phyloP scores from a whole-genome alignment of 2,329 filamentous ascomycete genomes.

The Botryotinia calthae region DNA sequence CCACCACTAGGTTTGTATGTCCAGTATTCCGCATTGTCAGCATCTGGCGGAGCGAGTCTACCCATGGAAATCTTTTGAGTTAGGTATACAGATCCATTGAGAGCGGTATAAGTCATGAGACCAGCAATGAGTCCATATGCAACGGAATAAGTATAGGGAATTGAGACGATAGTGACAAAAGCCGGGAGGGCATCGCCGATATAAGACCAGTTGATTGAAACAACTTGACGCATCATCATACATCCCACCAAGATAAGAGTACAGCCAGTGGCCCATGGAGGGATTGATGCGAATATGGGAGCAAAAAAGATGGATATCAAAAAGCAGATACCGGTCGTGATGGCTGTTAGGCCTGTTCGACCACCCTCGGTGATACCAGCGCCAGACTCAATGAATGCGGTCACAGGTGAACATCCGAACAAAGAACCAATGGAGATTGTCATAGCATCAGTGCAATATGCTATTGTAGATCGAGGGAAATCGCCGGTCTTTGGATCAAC shows the following conservation, averaged over 20 bases:
- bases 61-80: slow-evolving; percentile 48
- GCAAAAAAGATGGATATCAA: slow-evolving; percentile 71
- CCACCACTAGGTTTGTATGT: slow-evolving; percentile 49
- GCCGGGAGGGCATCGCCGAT: slow-evolving; percentile 74
- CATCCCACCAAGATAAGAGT: slow-evolving; percentile 72
- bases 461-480: slow-evolving; percentile 80
- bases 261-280: slow-evolving; percentile 74
- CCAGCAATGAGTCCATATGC: slow-evolving; percentile 73
- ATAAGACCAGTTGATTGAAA: slow-evolving; percentile 73
- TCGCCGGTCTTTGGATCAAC: slow-evolving; percentile 68
- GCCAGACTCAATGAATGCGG: slow-evolving; percentile 72
- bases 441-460: slow-evolving; percentile 69
- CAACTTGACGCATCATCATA: slow-evolving; percentile 74
- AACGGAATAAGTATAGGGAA: slow-evolving; percentile 77
- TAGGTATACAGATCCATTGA: slow-evolving; percentile 53
- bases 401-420: slow-evolving; percentile 68
- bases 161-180: slow-evolving; percentile 71
- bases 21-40: slow-evolving; percentile 55
- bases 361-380: slow-evolving; percentile 75
- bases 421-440: slow-evolving; percentile 70
- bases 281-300: slow-evolving; percentile 73
- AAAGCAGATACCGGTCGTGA: slow-evolving; percentile 68
- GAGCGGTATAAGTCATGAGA: slow-evolving; percentile 53
- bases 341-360: slow-evolving; percentile 68
- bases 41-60: slow-evolving; percentile 51